A percentile compares a stretch with the other conserved stretches of the same genome.
Evolutionary conservation across 352 stramenopile genomes (phyloP).

Genomic region (Blastocystis sp.): DNA sequence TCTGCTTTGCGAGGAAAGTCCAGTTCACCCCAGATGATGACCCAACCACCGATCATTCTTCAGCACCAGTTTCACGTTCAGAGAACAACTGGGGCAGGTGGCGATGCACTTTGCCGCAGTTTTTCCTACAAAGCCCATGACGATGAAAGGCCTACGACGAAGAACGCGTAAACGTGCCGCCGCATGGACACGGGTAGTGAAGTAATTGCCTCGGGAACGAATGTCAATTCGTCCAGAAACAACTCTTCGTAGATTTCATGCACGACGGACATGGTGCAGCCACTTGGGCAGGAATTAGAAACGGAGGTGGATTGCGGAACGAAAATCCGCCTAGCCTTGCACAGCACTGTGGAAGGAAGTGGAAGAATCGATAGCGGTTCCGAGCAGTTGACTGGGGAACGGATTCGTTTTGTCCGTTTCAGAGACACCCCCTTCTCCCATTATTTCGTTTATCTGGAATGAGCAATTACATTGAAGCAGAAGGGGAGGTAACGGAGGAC

Average conservation of each 20-base stretch:
- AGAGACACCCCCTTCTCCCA: not conserved
- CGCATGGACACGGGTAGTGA: slow-evolving; percentile 65
- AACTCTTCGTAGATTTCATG: slow-evolving; percentile 68
- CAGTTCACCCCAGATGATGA: slow-evolving; percentile 9
- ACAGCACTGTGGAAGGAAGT: not conserved
- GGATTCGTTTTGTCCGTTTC: slow-evolving; percentile 38
- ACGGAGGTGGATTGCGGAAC: not conserved
- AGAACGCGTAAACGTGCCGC: slow-evolving; percentile 67
- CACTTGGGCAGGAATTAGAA: too few relatives aligned
- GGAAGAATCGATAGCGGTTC: not conserved
- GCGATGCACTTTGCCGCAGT: slow-evolving; percentile 49
- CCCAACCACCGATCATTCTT: not conserved
- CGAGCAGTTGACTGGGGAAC: slow-evolving; percentile 21
- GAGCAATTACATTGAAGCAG: slow-evolving; percentile 3
- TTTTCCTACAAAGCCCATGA: slow-evolving; percentile 8
- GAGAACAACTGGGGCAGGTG: slow-evolving; percentile 59
- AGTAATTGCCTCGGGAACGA: slow-evolving; percentile 48
- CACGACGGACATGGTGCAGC: slow-evolving; percentile 1
- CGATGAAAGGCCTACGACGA: not conserved
- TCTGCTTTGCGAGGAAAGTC: not conserved
- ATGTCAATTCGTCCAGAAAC: slow-evolving; percentile 10
- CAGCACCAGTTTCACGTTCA: slow-evolving; percentile 56
- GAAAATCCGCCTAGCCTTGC: not conserved
- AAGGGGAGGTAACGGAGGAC: slow-evolving; percentile 37
- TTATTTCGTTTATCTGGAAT: slow-evolving; percentile 17